phyloP scores from a whole-genome alignment of 2,329 filamentous ascomycete species.

The Fusarium sp. region DNA sequence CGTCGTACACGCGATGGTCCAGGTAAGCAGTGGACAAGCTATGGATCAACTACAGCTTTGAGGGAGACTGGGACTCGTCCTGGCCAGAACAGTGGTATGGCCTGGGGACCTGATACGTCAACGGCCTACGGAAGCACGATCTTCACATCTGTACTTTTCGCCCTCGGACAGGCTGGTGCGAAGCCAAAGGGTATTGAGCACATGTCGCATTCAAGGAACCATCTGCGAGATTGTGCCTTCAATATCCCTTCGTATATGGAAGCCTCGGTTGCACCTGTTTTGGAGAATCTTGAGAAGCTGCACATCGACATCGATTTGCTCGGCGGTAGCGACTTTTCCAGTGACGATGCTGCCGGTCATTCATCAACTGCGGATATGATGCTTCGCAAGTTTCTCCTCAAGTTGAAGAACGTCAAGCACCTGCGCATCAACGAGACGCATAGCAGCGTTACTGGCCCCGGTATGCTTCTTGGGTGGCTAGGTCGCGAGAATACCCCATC shows the following conservation, averaged over 20 bases:
- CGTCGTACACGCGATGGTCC: slow-evolving; percentile 62
- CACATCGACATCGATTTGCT: slow-evolving; percentile 47
- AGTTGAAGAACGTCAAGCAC: slow-evolving; percentile 57
- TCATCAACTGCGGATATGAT: slow-evolving; percentile 15
- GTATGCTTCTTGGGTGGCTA: slow-evolving; percentile 56
- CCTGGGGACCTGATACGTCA: background rate
- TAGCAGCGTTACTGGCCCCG: slow-evolving; percentile 10
- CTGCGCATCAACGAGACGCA: slow-evolving; percentile 61
- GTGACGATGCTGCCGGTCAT: slow-evolving; percentile 4
- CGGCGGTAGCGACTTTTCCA: slow-evolving; percentile 15
- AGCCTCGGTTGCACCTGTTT: slow-evolving; percentile 53
- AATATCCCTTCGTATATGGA: slow-evolving; percentile 56
- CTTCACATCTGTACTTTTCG: slow-evolving; percentile 57
- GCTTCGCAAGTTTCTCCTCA: slow-evolving; percentile 44
- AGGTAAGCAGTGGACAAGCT: slow-evolving; percentile 63
- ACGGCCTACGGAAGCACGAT: slow-evolving; percentile 48
- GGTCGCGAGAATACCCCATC: slow-evolving; percentile 24
- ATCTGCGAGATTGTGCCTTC: slow-evolving; percentile 59
- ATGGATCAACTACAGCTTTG: slow-evolving; percentile 58
- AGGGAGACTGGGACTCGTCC: slow-evolving; percentile 50
- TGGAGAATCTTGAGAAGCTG: slow-evolving; percentile 60
- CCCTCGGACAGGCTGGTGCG: slow-evolving; percentile 55
- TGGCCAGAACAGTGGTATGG: slow-evolving; percentile 7
- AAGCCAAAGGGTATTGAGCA: slow-evolving; percentile 60
- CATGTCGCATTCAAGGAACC: slow-evolving; percentile 51